These are phyloP conservation scores for Chamaenerion angustifolium DNA, from an alignment of 345 rosid species.

Conservation along the genomic window DNA sequence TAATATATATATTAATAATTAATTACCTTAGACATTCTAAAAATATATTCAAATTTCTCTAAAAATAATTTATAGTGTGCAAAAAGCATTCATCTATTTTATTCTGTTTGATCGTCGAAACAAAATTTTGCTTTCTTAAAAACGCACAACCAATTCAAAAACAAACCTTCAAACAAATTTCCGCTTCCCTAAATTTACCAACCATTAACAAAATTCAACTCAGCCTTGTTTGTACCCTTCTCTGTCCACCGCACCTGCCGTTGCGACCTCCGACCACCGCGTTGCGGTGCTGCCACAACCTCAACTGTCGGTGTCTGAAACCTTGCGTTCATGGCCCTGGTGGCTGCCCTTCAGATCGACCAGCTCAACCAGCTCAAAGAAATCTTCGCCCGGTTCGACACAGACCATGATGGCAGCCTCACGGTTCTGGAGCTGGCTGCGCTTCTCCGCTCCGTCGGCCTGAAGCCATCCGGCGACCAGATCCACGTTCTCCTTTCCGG, in stretches of 20 bases:
- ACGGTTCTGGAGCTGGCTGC: constrained; percentile 85
- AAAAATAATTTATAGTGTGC: no score
- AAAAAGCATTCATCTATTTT: no score
- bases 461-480: constrained; percentile 74
- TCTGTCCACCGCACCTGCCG: neutral
- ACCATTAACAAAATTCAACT: neutral
- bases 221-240: neutral
- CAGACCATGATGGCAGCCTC: constrained; percentile 89
- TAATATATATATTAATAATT: no score
- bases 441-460: constrained; percentile 53
- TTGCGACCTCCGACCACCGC: neutral
- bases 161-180: neutral
- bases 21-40: no score
- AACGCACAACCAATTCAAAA: neutral
- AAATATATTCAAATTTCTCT: no score
- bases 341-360: constrained; percentile 14
- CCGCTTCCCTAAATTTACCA: neutral
- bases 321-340: no score
- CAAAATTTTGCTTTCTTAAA: no score
- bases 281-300: no score
- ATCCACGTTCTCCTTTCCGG: constrained; percentile 46
- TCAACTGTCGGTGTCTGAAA: neutral
- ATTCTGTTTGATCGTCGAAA: no score
- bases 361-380: constrained; percentile 43
- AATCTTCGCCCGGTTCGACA: constrained; percentile 60